Percentiles rank a stretch among this genome's conserved stretches.
phyloP scores from a whole-genome alignment of 768 basidiomycete species.

The Brasilioporus rufonigricans region DNA sequence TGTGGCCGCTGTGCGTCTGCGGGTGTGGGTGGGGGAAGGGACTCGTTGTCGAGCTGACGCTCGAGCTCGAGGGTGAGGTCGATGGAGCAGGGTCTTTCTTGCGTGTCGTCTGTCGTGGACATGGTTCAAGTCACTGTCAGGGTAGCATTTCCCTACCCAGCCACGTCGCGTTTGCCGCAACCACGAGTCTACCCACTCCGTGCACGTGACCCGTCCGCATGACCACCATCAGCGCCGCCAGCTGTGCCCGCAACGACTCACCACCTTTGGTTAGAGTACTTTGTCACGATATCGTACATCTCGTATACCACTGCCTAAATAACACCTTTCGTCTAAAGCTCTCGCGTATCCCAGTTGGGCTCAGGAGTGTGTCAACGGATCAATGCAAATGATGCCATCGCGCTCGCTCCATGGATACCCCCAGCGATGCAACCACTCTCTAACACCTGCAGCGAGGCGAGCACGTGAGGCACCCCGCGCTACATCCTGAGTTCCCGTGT shows the following conservation, averaged over 20 bases:
- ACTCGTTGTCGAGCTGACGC: conserved; percentile 66
- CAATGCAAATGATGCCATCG: conserved; percentile 87
- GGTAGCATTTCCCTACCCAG: not conserved
- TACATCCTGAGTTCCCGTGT: conserved; percentile 87
- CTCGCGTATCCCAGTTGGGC: not conserved
- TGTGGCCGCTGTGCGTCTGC: conserved; percentile 36
- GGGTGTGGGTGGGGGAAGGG: conserved; percentile 49
- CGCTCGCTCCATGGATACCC: conserved; percentile 95
- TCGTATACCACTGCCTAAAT: not conserved
- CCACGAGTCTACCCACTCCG: not conserved
- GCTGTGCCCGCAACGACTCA: not conserved
- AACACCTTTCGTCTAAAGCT: conserved; percentile 7
- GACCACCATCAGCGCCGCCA: not conserved
- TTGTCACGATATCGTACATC: conserved; percentile 12
- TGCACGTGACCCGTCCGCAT: conserved; percentile 13
- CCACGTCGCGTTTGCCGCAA: conserved; percentile 14
- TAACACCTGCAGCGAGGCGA: conserved; percentile 81
- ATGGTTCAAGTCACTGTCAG: conserved; percentile 19
- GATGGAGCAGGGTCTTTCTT: conserved; percentile 50
- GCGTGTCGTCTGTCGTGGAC: conserved; percentile 27
- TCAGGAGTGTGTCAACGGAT: conserved; percentile 70
- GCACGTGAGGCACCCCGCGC: conserved; percentile 78
- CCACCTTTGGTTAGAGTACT: not conserved
- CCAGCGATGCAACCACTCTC: conserved; percentile 92
- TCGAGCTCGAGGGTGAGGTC: conserved; percentile 81